Conservation (phyloP, 1,284 basidiomycete genomes). For the Cutaneotrichosporon cyanovorans region DNA sequence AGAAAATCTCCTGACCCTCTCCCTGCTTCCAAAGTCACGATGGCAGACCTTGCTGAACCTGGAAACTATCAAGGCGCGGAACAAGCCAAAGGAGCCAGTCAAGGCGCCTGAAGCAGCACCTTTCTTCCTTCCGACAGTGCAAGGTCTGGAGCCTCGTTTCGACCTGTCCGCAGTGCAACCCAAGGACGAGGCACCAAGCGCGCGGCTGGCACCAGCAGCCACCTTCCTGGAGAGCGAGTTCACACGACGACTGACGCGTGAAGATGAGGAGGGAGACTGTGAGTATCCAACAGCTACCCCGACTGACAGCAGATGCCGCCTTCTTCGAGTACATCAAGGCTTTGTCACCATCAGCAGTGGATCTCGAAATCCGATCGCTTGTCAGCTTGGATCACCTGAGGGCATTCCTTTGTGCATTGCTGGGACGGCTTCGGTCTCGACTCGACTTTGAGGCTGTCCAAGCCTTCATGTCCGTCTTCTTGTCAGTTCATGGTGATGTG, state of each 20-base stretch:
- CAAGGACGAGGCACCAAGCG: conserved; percentile 47
- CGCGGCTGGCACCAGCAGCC: conserved; percentile 53
- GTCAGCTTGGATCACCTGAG: conserved; percentile 59
- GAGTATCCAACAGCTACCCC: conserved; percentile 37
- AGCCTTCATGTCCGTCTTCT: conserved; percentile 73
- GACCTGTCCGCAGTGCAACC: conserved; percentile 49
- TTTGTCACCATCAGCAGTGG: conserved; percentile 81
- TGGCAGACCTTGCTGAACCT: conserved; percentile 97
- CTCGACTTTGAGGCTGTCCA: conserved; percentile 95
- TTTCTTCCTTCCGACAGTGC: conserved; percentile 89
- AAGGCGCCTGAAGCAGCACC: conserved; percentile 93
- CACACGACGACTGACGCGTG: conserved; percentile 56
- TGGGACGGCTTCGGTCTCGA: conserved; percentile 63
- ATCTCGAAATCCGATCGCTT: conserved; percentile 76
- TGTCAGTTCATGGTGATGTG: conserved; percentile 75
- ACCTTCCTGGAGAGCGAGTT: conserved; percentile 66
- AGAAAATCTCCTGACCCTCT: conserved; percentile 81
- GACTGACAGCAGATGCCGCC: conserved; percentile 54
- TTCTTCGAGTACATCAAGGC: conserved; percentile 83
- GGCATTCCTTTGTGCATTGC: conserved; percentile 68
- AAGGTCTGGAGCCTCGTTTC: conserved; percentile 74
- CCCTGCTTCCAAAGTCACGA: conserved; percentile 79
- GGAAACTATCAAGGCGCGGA: conserved; percentile 92
- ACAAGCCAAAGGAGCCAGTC: conserved; percentile 91
- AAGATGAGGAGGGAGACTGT: conserved; percentile 62